A percentile compares a stretch with the other conserved stretches of the same genome.
Evolutionary conservation across 768 basidiomycete genomes (phyloP).

Genomic region (Gloeophyllum trabeum): DNA sequence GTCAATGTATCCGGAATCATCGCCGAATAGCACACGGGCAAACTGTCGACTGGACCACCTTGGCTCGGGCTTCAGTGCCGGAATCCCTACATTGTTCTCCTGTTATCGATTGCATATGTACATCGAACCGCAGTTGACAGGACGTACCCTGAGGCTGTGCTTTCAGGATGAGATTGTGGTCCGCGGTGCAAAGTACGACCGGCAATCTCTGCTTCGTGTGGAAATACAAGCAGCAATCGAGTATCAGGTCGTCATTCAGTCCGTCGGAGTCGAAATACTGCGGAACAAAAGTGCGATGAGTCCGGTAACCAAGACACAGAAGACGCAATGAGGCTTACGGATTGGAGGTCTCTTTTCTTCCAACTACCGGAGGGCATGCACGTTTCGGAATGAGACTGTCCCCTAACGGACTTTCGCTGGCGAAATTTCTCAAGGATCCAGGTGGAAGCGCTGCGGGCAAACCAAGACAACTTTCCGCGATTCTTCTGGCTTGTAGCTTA

Average conservation of each 20-base stretch:
- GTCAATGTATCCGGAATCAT: slow-evolving; percentile 16
- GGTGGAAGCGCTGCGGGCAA: slow-evolving; percentile 42
- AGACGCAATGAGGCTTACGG: neutral
- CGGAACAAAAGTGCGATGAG: neutral
- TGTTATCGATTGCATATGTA: no score
- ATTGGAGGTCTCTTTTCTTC: slow-evolving; percentile 29
- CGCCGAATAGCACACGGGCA: slow-evolving; percentile 17
- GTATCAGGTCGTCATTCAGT: slow-evolving; percentile 58
- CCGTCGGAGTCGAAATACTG: slow-evolving; percentile 21
- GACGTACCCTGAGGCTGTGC: slow-evolving; percentile 20
- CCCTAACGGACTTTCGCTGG: slow-evolving; percentile 14
- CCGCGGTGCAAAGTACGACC: slow-evolving; percentile 56
- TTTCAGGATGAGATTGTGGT: slow-evolving; percentile 54
- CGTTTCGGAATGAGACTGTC: slow-evolving; percentile 20
- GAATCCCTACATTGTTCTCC: no score
- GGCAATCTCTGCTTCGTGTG: slow-evolving; percentile 22
- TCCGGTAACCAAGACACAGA: neutral
- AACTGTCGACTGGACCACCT: no score
- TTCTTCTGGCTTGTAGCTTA: slow-evolving; percentile 26
- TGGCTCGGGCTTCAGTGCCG: no score
- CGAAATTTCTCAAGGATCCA: slow-evolving; percentile 21
- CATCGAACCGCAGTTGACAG: neutral
- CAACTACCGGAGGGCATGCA: slow-evolving; percentile 35
- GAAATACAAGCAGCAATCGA: slow-evolving; percentile 69
- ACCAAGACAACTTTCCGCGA: slow-evolving; percentile 35